A percentile compares a stretch with the other conserved stretches of the same genome.
These are phyloP conservation scores for Botryosphaeria dothidea DNA, from an alignment of 2,329 filamentous ascomycete genomes.

Conservation along the genomic window DNA sequence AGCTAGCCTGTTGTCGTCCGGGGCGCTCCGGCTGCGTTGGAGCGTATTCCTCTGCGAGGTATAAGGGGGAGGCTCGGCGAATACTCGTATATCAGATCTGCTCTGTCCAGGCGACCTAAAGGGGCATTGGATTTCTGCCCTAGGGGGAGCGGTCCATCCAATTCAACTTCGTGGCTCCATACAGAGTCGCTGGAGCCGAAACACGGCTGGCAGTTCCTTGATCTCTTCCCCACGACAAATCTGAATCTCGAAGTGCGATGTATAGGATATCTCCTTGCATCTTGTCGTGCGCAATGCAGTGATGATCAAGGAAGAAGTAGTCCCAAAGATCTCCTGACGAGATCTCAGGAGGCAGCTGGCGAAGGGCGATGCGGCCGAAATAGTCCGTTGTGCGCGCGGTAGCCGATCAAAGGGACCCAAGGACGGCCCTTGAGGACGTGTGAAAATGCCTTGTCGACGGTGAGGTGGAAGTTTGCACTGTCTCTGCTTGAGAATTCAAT, in stretches of 20 bases:
- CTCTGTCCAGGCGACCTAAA: constrained; percentile 25
- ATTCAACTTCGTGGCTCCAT: constrained; percentile 41
- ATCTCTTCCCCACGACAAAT: constrained; percentile 43
- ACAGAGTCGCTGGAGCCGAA: constrained; percentile 37
- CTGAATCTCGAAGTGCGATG: constrained; percentile 41
- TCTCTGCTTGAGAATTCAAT: constrained; percentile 39
- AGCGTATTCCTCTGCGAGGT: constrained; percentile 27
- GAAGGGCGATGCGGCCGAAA: constrained; percentile 41
- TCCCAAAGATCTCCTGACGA: constrained; percentile 40
- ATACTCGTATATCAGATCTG: constrained; percentile 45
- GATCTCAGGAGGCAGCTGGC: constrained; percentile 35
- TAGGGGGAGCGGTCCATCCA: constrained; percentile 38
- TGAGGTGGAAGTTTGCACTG: constrained; percentile 37
- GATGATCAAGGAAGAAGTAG: constrained; percentile 41
- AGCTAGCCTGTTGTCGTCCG: neutral
- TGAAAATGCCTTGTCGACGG: constrained; percentile 38
- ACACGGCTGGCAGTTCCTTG: constrained; percentile 34
- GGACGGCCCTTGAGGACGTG: constrained; percentile 37
- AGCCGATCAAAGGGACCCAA: constrained; percentile 43
- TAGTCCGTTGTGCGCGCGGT: constrained; percentile 40
- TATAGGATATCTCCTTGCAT: constrained; percentile 43
- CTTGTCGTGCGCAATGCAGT: constrained; percentile 44
- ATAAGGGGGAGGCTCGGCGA: constrained; percentile 42
- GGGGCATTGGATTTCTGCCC: constrained; percentile 28
- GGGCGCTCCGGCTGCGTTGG: neutral